A percentile compares a stretch with the other conserved stretches of the same genome.
Conservation (phyloP, 768 basidiomycete species). For the Vararia minispora region DNA sequence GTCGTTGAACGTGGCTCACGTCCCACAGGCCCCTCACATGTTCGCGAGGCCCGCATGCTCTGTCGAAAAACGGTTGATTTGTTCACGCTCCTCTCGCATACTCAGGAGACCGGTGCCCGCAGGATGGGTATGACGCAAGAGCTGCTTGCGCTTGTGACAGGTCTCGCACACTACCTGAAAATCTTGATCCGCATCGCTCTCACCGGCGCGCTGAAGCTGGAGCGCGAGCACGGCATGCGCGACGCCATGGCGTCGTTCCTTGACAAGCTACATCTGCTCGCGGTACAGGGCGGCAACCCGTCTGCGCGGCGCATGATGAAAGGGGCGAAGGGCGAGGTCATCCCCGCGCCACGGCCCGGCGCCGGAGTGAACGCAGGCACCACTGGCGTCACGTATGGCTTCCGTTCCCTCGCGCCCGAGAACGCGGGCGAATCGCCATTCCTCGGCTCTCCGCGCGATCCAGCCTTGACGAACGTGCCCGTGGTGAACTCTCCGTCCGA, state of each 20-base stretch:
- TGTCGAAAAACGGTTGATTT: constrained; percentile 99
- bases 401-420: constrained; percentile 84
- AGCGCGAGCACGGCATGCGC: constrained; percentile 75
- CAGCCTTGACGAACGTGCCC: constrained; percentile 37
- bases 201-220: constrained; percentile 90
- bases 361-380: constrained; percentile 66
- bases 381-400: constrained; percentile 84
- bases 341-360: constrained; percentile 20
- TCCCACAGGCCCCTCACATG: constrained; percentile 84
- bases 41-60: constrained; percentile 95
- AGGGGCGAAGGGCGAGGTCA: constrained; percentile 56
- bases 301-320: constrained; percentile 66
- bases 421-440: constrained; percentile 86
- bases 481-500: constrained; percentile 76
- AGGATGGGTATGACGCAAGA: constrained; percentile 97
- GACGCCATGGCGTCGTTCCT: constrained; percentile 86
- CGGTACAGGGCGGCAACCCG: constrained; percentile 76
- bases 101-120: constrained; percentile 83
- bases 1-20: neutral
- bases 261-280: constrained; percentile 86
- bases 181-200: constrained; percentile 97
- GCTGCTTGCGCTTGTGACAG: constrained; percentile 91
- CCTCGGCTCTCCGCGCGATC: constrained; percentile 31
- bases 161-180: constrained; percentile 98
- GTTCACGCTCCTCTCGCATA: constrained; percentile 91